Percentiles rank a stretch among this genome's conserved stretches.
Conservation (phyloP, 192 early-diverging fungal genomes). For the Phlyctochytrium planicorne region DNA sequence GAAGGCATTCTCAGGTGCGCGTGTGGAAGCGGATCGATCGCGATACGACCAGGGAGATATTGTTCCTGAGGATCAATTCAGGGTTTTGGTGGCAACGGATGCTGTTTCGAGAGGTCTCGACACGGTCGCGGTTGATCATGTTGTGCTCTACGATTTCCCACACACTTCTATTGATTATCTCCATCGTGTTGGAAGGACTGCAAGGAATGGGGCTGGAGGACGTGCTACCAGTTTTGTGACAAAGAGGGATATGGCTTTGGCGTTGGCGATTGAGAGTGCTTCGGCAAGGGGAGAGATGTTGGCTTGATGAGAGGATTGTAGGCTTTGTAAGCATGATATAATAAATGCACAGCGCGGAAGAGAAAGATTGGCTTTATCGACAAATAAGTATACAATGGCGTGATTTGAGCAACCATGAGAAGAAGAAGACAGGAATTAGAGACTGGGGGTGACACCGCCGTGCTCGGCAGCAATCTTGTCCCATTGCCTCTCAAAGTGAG, state of each 20-base stretch:
- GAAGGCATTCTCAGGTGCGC: neutral
- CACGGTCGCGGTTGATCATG: conserved; percentile 82
- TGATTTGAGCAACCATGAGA: too few species aligned
- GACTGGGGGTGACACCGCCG: conserved; percentile 14
- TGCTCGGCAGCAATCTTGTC: conserved; percentile 38
- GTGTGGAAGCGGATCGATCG: neutral
- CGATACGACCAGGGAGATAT: neutral
- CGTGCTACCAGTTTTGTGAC: conserved; percentile 80
- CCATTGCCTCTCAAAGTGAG: conserved; percentile 54
- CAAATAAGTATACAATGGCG: too few species aligned
- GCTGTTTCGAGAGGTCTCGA: conserved; percentile 89
- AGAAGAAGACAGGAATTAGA: too few species aligned
- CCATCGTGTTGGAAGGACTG: conserved; percentile 90
- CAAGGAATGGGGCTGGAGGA: conserved; percentile 75
- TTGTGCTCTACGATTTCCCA: conserved; percentile 90
- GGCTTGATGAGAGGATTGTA: too few species aligned
- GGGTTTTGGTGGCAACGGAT: conserved; percentile 84
- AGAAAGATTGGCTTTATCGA: too few species aligned
- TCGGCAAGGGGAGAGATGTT: too few species aligned
- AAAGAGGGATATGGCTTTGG: conserved; percentile 66
- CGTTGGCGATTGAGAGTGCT: too few species aligned
- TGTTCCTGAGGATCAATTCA: conserved; percentile 2
- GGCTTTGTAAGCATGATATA: too few species aligned
- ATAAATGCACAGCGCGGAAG: too few species aligned
- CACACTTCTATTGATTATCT: conserved; percentile 87